Evolutionary conservation across 192 early-diverging fungal species (phyloP).

Genomic region (Backusella sp.): DNA sequence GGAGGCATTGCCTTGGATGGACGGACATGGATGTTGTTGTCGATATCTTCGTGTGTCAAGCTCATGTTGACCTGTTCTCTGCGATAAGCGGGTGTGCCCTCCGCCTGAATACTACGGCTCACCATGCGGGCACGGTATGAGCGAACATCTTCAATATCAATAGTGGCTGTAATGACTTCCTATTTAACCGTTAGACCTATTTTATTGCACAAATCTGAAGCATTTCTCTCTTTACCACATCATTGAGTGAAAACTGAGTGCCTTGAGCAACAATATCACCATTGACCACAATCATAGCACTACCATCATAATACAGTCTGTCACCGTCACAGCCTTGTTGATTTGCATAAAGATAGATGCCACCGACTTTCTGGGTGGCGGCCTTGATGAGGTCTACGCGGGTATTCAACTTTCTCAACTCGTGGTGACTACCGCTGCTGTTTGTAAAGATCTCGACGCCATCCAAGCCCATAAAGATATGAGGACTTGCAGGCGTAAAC

Average conservation of each 20-base stretch:
- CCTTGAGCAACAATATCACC: slow-evolving; percentile 87
- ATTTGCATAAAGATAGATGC: slow-evolving; percentile 95
- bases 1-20: slow-evolving; percentile 48
- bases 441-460: slow-evolving; percentile 98
- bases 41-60: slow-evolving; percentile 45
- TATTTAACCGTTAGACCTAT: slow-evolving; percentile 16
- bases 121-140: slow-evolving; percentile 66
- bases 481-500: slow-evolving; percentile 94
- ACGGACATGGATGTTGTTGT: slow-evolving; percentile 39
- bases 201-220: neutral
- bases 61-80: slow-evolving; percentile 61
- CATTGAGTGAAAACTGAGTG: slow-evolving; percentile 88
- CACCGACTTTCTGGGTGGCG: slow-evolving; percentile 92
- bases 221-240: slow-evolving; percentile 64
- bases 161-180: slow-evolving; percentile 90
- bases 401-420: slow-evolving; percentile 86
- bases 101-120: slow-evolving; percentile 84
- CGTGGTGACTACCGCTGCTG: slow-evolving; percentile 95
- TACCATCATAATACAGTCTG: slow-evolving; percentile 96
- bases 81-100: slow-evolving; percentile 55
- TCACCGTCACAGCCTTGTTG: slow-evolving; percentile 98
- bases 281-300: slow-evolving; percentile 87
- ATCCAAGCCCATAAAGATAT: slow-evolving; percentile 89
- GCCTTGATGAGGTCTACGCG: slow-evolving; percentile 87
- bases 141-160: slow-evolving; percentile 89